Percentiles rank a stretch among this genome's conserved stretches.
Evolutionary conservation across 768 basidiomycete species (phyloP).

Genomic region (Termitomyces sp.): DNA sequence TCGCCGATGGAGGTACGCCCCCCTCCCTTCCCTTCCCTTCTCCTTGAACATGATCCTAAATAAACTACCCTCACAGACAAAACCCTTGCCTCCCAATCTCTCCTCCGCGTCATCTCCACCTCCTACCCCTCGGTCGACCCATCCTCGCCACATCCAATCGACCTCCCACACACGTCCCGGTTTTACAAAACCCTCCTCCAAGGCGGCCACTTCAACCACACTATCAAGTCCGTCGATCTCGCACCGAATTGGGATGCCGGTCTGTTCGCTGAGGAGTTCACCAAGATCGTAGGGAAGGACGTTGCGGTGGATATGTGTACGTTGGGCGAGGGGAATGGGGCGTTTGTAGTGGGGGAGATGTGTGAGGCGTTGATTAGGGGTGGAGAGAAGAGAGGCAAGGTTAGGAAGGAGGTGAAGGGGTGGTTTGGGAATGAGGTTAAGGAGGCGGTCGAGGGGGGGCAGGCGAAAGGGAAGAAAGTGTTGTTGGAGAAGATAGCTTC

Average conservation of each 20-base stretch:
- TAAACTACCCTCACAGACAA: constrained; percentile 56
- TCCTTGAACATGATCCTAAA: background rate
- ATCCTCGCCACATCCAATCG: constrained; percentile 60
- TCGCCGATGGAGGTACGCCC: constrained; percentile 74
- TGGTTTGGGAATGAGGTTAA: constrained; percentile 57
- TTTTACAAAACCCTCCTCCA: constrained; percentile 88
- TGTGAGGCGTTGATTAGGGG: constrained; percentile 51
- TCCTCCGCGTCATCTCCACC: constrained; percentile 53
- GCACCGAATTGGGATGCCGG: constrained; percentile 53
- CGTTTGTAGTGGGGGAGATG: constrained; percentile 74
- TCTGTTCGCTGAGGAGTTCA: constrained; percentile 57
- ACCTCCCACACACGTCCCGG: constrained; percentile 78
- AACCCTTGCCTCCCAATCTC: constrained; percentile 50
- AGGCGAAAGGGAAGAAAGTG: constrained; percentile 70
- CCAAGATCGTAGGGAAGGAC: constrained; percentile 50
- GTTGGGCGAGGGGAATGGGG: constrained; percentile 54
- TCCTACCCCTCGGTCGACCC: constrained; percentile 56
- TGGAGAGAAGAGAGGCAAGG: constrained; percentile 31
- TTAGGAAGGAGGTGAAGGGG: constrained; percentile 41
- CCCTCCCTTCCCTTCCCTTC: background rate
- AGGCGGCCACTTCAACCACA: constrained; percentile 82
- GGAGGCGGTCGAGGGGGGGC: constrained; percentile 46
- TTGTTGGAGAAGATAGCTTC: constrained; percentile 53
- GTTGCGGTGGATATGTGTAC: constrained; percentile 52
- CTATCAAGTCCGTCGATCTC: constrained; percentile 49